A percentile compares a stretch with the other conserved stretches of the same genome.
These are phyloP conservation scores for Extremus antarcticus DNA, from an alignment of 495 filamentous ascomycete genomes.

Conservation along the genomic window DNA sequence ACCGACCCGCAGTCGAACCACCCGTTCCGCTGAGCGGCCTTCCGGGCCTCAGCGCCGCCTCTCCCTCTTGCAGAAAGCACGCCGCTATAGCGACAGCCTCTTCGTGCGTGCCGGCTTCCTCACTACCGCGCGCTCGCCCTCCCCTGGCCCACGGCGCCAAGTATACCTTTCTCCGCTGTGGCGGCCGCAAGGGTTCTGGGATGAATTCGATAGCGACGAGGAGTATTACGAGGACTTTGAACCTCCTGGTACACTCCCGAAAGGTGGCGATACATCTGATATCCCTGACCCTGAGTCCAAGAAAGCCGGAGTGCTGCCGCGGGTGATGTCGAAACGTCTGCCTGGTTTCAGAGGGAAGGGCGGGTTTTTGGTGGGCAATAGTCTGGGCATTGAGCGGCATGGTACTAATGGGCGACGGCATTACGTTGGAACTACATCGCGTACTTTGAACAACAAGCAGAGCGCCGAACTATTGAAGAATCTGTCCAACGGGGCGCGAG, in stretches of 20 bases:
- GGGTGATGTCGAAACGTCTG: constrained; percentile 19
- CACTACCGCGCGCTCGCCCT: constrained; percentile 16
- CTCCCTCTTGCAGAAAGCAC: constrained; percentile 27
- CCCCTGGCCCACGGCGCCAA: constrained; percentile 27
- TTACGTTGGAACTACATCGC: constrained; percentile 36
- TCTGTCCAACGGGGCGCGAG: not conserved
- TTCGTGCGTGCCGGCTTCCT: constrained; percentile 18
- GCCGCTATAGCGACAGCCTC: constrained; percentile 31
- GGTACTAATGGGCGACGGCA: constrained; percentile 42
- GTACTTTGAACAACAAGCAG: not conserved
- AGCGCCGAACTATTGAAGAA: constrained; percentile 10
- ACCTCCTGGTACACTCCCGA: constrained; percentile 17
- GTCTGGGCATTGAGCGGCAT: constrained; percentile 39
- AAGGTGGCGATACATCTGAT: constrained; percentile 31
- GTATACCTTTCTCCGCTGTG: constrained; percentile 68
- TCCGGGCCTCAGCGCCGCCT: constrained; percentile 21
- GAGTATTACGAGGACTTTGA: constrained; percentile 33
- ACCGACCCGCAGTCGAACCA: not conserved
- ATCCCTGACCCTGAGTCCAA: not conserved
- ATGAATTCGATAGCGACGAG: constrained; percentile 45
- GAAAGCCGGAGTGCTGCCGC: constrained; percentile 20
- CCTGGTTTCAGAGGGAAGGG: constrained; percentile 19
- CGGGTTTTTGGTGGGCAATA: constrained; percentile 38
- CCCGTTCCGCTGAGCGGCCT: not conserved
- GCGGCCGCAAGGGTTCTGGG: constrained; percentile 64